These are phyloP conservation scores for Odontarrhena argentea DNA, from an alignment of 345 rosid genomes.

Conservation along the genomic window DNA sequence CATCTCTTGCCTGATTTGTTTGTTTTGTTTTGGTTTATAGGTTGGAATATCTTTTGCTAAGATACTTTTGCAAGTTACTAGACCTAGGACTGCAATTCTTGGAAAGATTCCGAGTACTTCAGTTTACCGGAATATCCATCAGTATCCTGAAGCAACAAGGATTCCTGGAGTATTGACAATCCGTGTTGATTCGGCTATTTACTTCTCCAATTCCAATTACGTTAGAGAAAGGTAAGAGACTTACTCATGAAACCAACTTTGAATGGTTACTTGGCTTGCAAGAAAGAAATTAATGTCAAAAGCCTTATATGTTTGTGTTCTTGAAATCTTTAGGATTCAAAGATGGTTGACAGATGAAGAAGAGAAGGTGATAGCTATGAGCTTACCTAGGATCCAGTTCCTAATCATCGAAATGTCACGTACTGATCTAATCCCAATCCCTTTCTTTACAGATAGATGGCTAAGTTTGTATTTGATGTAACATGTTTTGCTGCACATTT, in stretches of 20 bases:
- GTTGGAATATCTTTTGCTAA: constrained; percentile 80
- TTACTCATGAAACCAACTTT: not conserved
- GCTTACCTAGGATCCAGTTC: constrained; percentile 53
- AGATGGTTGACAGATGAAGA: constrained; percentile 81
- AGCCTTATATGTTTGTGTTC: not conserved
- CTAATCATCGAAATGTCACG: constrained; percentile 82
- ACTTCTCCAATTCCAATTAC: constrained; percentile 86
- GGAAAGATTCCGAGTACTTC: constrained; percentile 71
- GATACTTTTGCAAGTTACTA: constrained; percentile 83
- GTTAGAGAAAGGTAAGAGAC: constrained; percentile 62
- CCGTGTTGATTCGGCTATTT: constrained; percentile 83
- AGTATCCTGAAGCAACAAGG: constrained; percentile 75
- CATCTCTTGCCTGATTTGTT: not conserved
- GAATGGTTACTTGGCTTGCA: not conserved
- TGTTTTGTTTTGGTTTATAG: constrained; percentile 38
- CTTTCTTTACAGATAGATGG: not conserved
- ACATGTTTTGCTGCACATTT: constrained; percentile 5
- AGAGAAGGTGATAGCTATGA: constrained; percentile 43
- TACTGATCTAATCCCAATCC: constrained; percentile 29
- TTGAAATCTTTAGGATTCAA: constrained; percentile 53
- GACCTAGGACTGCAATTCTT: constrained; percentile 76
- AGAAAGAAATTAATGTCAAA: constrained; percentile 9
- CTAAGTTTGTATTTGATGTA: too few species aligned
- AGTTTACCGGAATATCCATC: constrained; percentile 66
- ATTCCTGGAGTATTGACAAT: constrained; percentile 67